Evolutionary conservation across 331 rosid genomes (phyloP), one percentile per base, ranked within the genome.

Genomic region (Phaseolus coccineus): DNA sequence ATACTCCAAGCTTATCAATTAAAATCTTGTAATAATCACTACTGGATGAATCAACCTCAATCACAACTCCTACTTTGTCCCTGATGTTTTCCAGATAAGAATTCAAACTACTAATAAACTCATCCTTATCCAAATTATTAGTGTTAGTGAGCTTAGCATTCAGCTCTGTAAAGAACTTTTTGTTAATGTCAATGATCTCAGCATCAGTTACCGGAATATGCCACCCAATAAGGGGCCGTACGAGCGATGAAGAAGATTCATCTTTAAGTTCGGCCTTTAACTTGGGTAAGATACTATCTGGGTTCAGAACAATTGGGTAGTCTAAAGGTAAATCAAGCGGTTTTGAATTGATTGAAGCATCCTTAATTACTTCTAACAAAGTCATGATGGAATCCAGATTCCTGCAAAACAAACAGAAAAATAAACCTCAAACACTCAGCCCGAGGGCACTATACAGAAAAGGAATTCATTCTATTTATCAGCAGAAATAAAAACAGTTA

Each of bases 151-250:
- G 85, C 91, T 81, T 89, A 51, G 47, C 70, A 63, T 79, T 83
- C 9, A 94, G 88, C 84, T 85, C 51, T 73, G 76, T 15, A 27
- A 52, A 70, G 83, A 93, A 89, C 8, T 62, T 75, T 77, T 84
- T 93, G 73, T 79, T 69, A 74, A 86, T 66, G 15, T 85, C 89
- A 77, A 84, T 81, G 47, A 87, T 48, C 80, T 87, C 85, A 35
- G 82, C 65, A 76, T 88, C 91, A 0, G 81, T 73, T 76, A 81
- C 52, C 0, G 94, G 83, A 35, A 94, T 86, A 51, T 87, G 0
- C 98, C 97, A 94, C n/a, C 93, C 95, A 31, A 0, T 52, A 12
- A 94, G 57, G 10, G 92, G 92, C 52, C 83, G 81, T 25, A 88
- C 63, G 8, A 82, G 85, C 30, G 81, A 84, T n/a, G 82, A 57